Conservation (phyloP, 371 early-diverging fungal species). For the Mortierella sp. region DNA sequence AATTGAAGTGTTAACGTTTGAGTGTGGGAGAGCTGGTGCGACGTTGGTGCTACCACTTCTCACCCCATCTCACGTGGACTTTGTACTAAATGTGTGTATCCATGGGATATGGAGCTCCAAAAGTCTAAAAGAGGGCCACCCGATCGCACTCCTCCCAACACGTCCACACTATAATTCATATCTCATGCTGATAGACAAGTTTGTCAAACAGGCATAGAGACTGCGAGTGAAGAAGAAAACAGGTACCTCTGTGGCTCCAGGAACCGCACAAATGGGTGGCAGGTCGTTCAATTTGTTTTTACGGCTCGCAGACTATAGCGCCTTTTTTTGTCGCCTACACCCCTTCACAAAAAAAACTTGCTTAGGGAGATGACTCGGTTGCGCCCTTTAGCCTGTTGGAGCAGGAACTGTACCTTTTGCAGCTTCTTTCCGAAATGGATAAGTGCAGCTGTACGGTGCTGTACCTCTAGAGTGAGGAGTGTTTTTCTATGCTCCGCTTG, state of each 20-base stretch:
- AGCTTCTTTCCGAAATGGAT: neutral
- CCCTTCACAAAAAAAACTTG: conserved; percentile 13
- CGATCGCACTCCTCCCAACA: neutral
- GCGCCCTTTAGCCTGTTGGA: conserved; percentile 33
- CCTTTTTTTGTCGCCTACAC: conserved; percentile 3
- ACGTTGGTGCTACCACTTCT: neutral
- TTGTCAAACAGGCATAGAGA: neutral
- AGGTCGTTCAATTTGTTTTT: neutral
- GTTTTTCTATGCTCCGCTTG: conserved; percentile 27
- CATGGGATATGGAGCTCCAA: neutral
- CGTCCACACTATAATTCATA: neutral
- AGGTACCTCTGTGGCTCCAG: neutral
- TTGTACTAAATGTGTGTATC: neutral
- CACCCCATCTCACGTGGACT: neutral
- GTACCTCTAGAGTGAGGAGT: neutral
- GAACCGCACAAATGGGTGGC: neutral
- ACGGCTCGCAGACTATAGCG: neutral
- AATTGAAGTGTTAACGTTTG: neutral
- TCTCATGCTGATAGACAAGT: neutral
- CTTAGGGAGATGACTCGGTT: conserved; percentile 28
- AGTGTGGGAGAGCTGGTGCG: neutral
- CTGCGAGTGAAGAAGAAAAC: neutral
- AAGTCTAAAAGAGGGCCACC: conserved; percentile 8
- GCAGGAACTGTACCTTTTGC: neutral
- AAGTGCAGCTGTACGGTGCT: neutral